A percentile compares a stretch with the other conserved stretches of the same genome.
Conservation (phyloP, 176 grass and related monocot species). For the Thalia dealbata region DNA sequence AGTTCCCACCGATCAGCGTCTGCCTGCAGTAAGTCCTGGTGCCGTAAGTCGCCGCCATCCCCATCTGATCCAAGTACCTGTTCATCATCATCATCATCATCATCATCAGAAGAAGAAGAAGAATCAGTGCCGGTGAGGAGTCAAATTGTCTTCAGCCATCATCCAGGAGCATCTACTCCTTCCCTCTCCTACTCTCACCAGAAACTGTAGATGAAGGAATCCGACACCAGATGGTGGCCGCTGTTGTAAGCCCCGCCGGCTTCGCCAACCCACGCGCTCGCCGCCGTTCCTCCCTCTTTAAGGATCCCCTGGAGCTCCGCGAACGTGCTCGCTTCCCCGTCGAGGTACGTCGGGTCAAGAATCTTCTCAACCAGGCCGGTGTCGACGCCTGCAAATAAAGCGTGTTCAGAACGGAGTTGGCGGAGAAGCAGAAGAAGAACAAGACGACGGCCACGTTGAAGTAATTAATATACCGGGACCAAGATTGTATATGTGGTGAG, state of each 20-base stretch:
- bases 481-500: slow-evolving; percentile 86
- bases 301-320: slow-evolving; percentile 44
- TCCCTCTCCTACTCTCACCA: slow-evolving; percentile 31
- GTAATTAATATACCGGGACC: slow-evolving; percentile 83
- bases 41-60: slow-evolving; percentile 62
- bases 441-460: too few species aligned
- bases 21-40: slow-evolving; percentile 77
- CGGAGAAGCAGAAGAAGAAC: too few species aligned
- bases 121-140: too few species aligned
- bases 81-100: too few species aligned
- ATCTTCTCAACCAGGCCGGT: slow-evolving; percentile 60
- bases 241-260: slow-evolving; percentile 94
- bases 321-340: slow-evolving; percentile 43
- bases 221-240: slow-evolving; percentile 76
- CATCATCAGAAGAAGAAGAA: too few species aligned
- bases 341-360: slow-evolving; percentile 52
- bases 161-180: too few species aligned
- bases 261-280: slow-evolving; percentile 71
- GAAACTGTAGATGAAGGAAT: slow-evolving; percentile 89
- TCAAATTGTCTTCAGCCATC: too few species aligned
- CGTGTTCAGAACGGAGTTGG: too few species aligned
- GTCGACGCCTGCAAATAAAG: slow-evolving; percentile 55
- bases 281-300: slow-evolving; percentile 34
- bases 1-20: slow-evolving; percentile 63
- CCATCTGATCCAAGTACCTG: slow-evolving; percentile 72